Percentiles rank a stretch among this genome's conserved stretches.
Conservation (phyloP, 2,329 filamentous ascomycete species). For the Furcasterigmium sp. region DNA sequence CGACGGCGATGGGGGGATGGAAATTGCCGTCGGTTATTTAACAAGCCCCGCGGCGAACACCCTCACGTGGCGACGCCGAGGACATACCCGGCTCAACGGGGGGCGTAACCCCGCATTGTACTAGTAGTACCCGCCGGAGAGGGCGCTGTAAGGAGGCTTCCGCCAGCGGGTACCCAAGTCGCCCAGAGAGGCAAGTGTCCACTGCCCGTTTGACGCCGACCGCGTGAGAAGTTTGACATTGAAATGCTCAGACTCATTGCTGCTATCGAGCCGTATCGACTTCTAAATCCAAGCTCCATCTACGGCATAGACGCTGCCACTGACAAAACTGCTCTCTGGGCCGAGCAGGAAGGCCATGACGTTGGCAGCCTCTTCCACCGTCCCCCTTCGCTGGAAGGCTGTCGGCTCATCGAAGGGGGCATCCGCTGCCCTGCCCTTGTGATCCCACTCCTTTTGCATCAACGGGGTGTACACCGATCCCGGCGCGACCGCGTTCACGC, state of each 20-base stretch:
- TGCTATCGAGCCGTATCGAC: too few relatives aligned
- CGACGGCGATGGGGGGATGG: background rate
- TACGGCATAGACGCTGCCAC: slow-evolving; percentile 38
- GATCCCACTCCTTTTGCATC: slow-evolving; percentile 37
- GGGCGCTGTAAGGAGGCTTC: too few relatives aligned
- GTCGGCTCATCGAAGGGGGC: slow-evolving; percentile 36
- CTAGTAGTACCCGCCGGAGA: too few relatives aligned
- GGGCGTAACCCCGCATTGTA: too few relatives aligned
- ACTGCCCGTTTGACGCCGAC: too few relatives aligned
- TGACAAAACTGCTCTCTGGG: slow-evolving; percentile 40
- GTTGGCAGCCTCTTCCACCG: slow-evolving; percentile 40
- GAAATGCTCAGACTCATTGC: too few relatives aligned
- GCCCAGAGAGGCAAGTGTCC: too few relatives aligned
- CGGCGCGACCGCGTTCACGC: slow-evolving; percentile 35
- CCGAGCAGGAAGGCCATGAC: slow-evolving; percentile 43
- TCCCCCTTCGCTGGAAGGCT: slow-evolving; percentile 36
- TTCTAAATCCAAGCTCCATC: slow-evolving; percentile 36
- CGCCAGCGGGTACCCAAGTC: too few relatives aligned
- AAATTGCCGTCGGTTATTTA: slow-evolving; percentile 2
- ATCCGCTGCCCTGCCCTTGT: slow-evolving; percentile 20
- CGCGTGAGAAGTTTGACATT: too few relatives aligned
- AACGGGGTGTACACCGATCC: slow-evolving; percentile 45
- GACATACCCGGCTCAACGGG: background rate
- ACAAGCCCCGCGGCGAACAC: background rate
- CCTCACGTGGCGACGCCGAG: background rate